These are phyloP conservation scores for Pachyrhizus erosus DNA, from an alignment of 306 rosid species.

Conservation along the genomic window DNA sequence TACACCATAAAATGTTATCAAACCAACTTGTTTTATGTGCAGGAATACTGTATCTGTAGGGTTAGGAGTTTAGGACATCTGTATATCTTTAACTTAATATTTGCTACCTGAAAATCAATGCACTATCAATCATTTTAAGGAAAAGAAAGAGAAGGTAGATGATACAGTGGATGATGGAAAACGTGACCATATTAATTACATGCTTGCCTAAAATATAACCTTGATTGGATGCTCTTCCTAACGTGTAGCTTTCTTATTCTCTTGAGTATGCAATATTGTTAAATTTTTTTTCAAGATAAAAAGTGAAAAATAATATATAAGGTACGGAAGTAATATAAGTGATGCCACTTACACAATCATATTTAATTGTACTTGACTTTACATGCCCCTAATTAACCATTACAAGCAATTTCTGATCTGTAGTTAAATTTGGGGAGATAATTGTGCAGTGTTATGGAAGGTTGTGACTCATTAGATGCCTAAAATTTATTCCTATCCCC, in stretches of 20 bases:
- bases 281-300: background rate
- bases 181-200: background rate
- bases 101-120: constrained; percentile 2
- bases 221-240: background rate
- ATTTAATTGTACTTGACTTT: constrained; percentile 16
- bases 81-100: background rate
- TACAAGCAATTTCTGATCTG: background rate
- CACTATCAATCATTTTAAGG: constrained; percentile 1
- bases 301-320: background rate
- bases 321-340: background rate
- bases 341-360: constrained; percentile 2
- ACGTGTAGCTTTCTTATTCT: constrained; percentile 3
- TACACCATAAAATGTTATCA: background rate
- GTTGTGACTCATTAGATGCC: background rate
- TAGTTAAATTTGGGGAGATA: background rate
- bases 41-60: background rate
- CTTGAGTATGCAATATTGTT: too few relatives aligned
- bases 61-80: background rate
- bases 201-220: background rate
- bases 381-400: background rate
- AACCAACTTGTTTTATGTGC: background rate
- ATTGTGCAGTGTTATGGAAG: background rate
- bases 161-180: background rate
- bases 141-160: constrained; percentile 23
- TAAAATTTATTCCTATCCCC: background rate